Conservation (phyloP, 169 alveolate species). For the Eimeria brunetti region DNA sequence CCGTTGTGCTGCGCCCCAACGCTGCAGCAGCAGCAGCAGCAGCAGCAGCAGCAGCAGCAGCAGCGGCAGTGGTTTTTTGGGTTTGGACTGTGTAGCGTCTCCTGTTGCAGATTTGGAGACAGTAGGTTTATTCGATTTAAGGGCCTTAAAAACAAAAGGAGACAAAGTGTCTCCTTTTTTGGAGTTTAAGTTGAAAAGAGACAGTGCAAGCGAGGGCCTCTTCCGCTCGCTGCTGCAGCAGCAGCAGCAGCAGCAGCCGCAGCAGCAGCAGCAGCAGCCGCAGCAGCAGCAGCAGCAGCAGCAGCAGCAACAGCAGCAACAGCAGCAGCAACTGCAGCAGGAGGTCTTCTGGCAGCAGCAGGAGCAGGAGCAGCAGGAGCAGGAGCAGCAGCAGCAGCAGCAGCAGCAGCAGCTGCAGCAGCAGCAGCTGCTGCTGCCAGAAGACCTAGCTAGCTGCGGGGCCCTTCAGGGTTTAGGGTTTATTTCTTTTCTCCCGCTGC, state of each 20-base stretch:
- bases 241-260: neutral
- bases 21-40: neutral
- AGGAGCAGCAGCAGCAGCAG: neutral
- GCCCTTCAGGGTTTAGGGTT: slow-evolving; percentile 13
- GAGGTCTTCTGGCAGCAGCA: neutral
- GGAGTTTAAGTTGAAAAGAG: neutral
- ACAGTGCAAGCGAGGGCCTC: neutral
- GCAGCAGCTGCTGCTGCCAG: neutral
- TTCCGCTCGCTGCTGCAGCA: neutral
- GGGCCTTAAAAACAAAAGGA: neutral
- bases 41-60: slow-evolving; percentile 16
- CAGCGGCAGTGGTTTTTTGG: neutral
- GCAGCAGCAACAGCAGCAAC: too few relatives aligned
- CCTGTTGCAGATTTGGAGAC: slow-evolving; percentile 15
- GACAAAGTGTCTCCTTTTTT: neutral
- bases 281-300: neutral
- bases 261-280: slow-evolving; percentile 6
- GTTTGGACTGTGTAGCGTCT: slow-evolving; percentile 23
- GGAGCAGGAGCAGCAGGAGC: slow-evolving; percentile 17
- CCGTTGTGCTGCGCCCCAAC: slow-evolving; percentile 5
- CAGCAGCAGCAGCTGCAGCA: neutral
- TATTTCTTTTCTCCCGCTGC: neutral
- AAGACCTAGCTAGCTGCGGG: neutral
- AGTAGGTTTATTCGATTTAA: neutral
- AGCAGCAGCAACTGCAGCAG: too few relatives aligned